Base-by-base conservation (phyloP, 2,329 filamentous ascomycete species). In the Colletotrichum acutatum region DNA sequence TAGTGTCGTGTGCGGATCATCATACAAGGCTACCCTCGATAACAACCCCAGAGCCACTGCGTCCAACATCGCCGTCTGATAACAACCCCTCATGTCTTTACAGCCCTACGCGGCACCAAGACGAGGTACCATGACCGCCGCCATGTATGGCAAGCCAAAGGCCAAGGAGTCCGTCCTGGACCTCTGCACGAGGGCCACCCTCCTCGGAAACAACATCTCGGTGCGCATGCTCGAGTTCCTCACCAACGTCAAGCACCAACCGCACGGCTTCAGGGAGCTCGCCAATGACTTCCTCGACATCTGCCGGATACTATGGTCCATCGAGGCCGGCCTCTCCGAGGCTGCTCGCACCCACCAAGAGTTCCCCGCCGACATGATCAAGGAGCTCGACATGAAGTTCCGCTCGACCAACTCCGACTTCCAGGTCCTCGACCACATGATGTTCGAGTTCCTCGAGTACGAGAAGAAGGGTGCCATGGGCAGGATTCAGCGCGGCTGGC, bases 271-370 rank as follows among this genome's bases (percentile, higher is more conserved):
- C 79, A 87, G 89, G 71, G 82, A 85, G 30, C 85, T 94, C 24
- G 90, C 91, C 11, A 87, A 88, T 74, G 90, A 92, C 75, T 93
- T 93, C 77, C 86, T 94, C 71, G 91, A 93, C 68, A 89, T 90
- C 5, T 92, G 89, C 79, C 88, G 90, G 66, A 88, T 91, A 54
- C 84, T 94, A 54, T 92, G 91, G 85, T 88, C 90, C n/a, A 90
- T 93, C 74, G 91, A 93, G 80, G 88, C 90, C 26, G 92, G 92
- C 5, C 85, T 94, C 66, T 81, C 83, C n/a, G 88, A 90, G 76
- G 87, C 85, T 57, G 80, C 84, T 34, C 84, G 85, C 53, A 85
- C 84, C 24, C 82, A 84, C 19, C 88, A 89, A 75, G 82, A 85
- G 19, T 86, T 93, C 22, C 90, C 91, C 0, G 77, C 82, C 5